Evolutionary conservation across 2,329 filamentous ascomycete genomes (phyloP).

Genomic region (Camillea tinctor): DNA sequence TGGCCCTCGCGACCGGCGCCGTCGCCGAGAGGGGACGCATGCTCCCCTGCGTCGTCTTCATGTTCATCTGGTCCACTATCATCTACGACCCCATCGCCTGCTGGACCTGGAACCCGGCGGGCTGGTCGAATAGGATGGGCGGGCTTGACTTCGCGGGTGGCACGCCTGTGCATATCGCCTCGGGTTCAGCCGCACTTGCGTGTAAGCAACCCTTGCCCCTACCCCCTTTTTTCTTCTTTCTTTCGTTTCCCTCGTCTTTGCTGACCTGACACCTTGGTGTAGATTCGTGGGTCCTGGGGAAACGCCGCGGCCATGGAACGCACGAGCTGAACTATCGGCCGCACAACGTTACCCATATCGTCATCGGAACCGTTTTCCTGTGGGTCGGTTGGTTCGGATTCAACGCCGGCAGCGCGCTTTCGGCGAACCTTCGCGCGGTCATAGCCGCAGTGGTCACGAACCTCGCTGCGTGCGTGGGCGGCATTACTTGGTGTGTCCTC

Average conservation of each 20-base stretch:
- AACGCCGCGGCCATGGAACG: slow-evolving; percentile 79
- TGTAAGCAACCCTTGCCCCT: slow-evolving; percentile 39
- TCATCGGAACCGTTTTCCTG: slow-evolving; percentile 88
- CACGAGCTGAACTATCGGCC: slow-evolving; percentile 88
- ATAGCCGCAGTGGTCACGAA: slow-evolving; percentile 89
- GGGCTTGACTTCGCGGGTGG: slow-evolving; percentile 88
- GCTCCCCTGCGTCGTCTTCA: slow-evolving; percentile 85
- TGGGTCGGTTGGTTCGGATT: slow-evolving; percentile 97
- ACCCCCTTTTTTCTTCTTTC: background rate
- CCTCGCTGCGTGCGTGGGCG: slow-evolving; percentile 77
- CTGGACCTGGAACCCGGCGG: slow-evolving; percentile 87
- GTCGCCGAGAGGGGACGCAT: slow-evolving; percentile 85
- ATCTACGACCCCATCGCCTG: slow-evolving; percentile 93
- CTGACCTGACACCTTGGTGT: slow-evolving; percentile 8
- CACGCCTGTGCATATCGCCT: slow-evolving; percentile 86
- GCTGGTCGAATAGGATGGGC: slow-evolving; percentile 78
- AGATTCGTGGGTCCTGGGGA: slow-evolving; percentile 85
- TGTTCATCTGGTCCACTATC: slow-evolving; percentile 87
- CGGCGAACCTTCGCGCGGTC: slow-evolving; percentile 78
- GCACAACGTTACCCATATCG: slow-evolving; percentile 90
- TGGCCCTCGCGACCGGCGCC: slow-evolving; percentile 80
- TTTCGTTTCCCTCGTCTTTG: background rate
- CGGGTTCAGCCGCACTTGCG: slow-evolving; percentile 78
- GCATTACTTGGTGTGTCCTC: slow-evolving; percentile 84
- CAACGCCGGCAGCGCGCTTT: slow-evolving; percentile 81